phyloP scores from a whole-genome alignment of 768 basidiomycete genomes.

The Cystobasidium onofrii region DNA sequence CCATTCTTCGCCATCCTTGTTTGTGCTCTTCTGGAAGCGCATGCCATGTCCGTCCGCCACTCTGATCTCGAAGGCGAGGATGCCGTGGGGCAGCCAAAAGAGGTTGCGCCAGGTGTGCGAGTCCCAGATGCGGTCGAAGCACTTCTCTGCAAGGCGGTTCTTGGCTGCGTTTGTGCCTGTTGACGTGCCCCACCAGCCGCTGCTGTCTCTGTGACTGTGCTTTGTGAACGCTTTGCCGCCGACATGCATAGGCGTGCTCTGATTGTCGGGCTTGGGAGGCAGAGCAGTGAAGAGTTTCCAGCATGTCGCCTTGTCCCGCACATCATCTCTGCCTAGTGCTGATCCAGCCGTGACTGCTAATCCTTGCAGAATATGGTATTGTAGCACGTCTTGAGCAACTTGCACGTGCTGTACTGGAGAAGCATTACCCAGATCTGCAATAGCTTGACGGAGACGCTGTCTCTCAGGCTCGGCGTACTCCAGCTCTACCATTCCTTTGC shows the following conservation, averaged over 20 bases:
- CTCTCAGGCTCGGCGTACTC: neutral
- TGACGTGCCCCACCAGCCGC: conserved; percentile 21
- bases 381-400: conserved; percentile 14
- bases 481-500: conserved; percentile 6
- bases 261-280: conserved; percentile 1
- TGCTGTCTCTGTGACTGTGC: conserved; percentile 23
- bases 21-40: conserved; percentile 21
- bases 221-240: conserved; percentile 29
- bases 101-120: conserved; percentile 12
- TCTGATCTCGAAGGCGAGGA: conserved; percentile 15
- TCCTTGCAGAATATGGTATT: conserved; percentile 23
- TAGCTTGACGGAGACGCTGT: neutral
- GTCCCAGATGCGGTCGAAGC: conserved; percentile 1
- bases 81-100: conserved; percentile 11
- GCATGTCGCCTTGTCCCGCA: neutral
- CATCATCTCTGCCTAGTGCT: neutral
- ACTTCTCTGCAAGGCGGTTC: conserved; percentile 9
- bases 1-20: neutral
- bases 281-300: conserved; percentile 7
- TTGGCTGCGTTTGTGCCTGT: conserved; percentile 7
- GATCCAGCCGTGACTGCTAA: conserved; percentile 18
- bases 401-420: neutral
- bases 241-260: neutral
- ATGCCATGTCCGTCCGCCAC: conserved; percentile 17
- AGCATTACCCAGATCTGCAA: neutral